Conservation (phyloP, 345 rosid species). For the Gossypium sturtianum region DNA sequence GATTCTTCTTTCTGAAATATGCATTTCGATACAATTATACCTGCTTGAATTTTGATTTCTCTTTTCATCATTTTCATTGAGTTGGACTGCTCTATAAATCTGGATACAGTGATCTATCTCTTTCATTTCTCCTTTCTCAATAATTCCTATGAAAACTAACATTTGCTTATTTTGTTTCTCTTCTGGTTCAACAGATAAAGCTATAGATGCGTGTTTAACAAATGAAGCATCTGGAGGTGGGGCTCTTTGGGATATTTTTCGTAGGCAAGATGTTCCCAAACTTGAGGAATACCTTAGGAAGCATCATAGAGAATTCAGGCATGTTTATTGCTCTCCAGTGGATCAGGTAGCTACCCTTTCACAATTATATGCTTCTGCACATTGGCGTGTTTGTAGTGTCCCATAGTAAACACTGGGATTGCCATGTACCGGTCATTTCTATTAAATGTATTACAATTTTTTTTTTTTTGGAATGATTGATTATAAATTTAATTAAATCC, state of each 20-base stretch:
- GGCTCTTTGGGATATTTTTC: slow-evolving; percentile 78
- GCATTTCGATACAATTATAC: neutral
- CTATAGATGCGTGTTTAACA: neutral
- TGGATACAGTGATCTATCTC: neutral
- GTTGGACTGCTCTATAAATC: neutral
- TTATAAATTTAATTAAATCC: no score
- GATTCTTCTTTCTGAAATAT: neutral
- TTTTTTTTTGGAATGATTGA: neutral
- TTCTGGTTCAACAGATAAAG: neutral
- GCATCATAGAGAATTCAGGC: slow-evolving; percentile 75
- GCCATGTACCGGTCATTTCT: neutral
- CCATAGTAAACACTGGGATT: neutral
- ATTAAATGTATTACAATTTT: neutral
- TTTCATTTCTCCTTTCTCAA: neutral
- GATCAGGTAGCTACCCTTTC: slow-evolving; percentile 33
- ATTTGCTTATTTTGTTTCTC: neutral
- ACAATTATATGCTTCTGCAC: neutral
- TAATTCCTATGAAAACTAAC: neutral
- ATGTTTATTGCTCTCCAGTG: slow-evolving; percentile 46
- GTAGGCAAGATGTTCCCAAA: slow-evolving; percentile 64
- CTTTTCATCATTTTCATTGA: neutral
- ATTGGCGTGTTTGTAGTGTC: neutral
- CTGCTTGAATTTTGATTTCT: neutral
- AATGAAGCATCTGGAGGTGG: slow-evolving; percentile 38
- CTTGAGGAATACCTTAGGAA: slow-evolving; percentile 51